Conservation (phyloP, 371 early-diverging fungal genomes). For the Syncephalastrum monosporum region DNA sequence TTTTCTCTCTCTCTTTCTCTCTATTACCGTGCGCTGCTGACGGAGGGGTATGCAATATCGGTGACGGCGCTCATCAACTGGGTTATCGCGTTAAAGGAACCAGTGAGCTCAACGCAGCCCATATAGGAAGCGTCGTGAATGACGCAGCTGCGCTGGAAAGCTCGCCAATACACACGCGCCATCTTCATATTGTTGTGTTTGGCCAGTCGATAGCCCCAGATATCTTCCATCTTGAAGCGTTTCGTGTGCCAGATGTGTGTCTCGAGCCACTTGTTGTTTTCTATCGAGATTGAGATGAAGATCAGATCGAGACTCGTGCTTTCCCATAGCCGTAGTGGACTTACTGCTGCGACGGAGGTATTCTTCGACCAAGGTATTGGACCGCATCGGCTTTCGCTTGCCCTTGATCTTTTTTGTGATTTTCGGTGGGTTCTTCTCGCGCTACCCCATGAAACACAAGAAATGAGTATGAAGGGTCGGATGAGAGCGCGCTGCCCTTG, state of each 20-base stretch:
- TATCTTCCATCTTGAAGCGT: slow-evolving; percentile 88
- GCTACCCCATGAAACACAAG: background rate
- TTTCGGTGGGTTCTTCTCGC: slow-evolving; percentile 8
- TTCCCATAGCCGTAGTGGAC: background rate
- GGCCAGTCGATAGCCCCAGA: slow-evolving; percentile 86
- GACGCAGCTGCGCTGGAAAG: slow-evolving; percentile 70
- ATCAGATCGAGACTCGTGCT: background rate
- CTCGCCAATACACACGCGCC: slow-evolving; percentile 70
- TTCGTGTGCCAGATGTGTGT: slow-evolving; percentile 99
- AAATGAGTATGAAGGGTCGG: background rate
- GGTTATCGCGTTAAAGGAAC: slow-evolving; percentile 49
- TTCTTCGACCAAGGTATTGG: slow-evolving; percentile 9
- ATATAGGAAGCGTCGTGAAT: slow-evolving; percentile 85
- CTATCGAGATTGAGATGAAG: slow-evolving; percentile 1
- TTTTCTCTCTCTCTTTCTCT: background rate
- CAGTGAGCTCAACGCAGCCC: slow-evolving; percentile 69
- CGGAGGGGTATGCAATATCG: slow-evolving; percentile 62
- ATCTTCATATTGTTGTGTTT: slow-evolving; percentile 87
- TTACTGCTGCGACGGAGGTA: slow-evolving; percentile 21
- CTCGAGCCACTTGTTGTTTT: slow-evolving; percentile 84
- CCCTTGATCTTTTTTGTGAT: slow-evolving; percentile 11
- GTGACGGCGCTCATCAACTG: slow-evolving; percentile 50
- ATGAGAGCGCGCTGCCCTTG: no score
- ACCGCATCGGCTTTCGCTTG: slow-evolving; percentile 7
- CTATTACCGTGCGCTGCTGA: slow-evolving; percentile 61